Evolutionary conservation across 2,329 filamentous ascomycete species (phyloP).

Genomic region (Ascochyta fabae): DNA sequence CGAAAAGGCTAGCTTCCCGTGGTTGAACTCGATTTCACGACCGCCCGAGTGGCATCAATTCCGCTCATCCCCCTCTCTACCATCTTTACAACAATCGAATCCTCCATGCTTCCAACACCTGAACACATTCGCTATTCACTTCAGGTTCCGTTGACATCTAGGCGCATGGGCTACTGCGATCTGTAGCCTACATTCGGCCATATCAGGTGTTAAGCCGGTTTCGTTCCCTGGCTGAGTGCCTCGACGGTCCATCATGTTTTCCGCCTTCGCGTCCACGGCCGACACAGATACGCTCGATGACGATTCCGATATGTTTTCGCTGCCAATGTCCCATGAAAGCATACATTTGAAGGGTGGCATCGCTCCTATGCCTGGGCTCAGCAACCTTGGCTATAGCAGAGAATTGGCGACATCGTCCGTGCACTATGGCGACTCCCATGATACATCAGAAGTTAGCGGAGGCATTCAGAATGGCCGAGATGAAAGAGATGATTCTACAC

Average conservation of each 20-base stretch:
- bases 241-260: slow-evolving; percentile 42
- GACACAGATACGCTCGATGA: slow-evolving; percentile 45
- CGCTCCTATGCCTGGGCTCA: slow-evolving; percentile 42
- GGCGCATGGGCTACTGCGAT: slow-evolving; percentile 32
- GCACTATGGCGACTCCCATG: slow-evolving; percentile 47
- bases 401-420: slow-evolving; percentile 50
- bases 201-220: slow-evolving; percentile 40
- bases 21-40: slow-evolving; percentile 35
- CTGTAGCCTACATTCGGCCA: slow-evolving; percentile 28
- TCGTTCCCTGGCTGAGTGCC: slow-evolving; percentile 21
- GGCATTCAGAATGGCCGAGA: slow-evolving; percentile 42
- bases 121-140: slow-evolving; percentile 20
- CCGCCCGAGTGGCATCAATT: slow-evolving; percentile 21
- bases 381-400: slow-evolving; percentile 47
- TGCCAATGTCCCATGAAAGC: slow-evolving; percentile 43
- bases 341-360: slow-evolving; percentile 43
- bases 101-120: slow-evolving; percentile 30
- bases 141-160: slow-evolving; percentile 19
- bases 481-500: slow-evolving; percentile 40
- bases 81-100: slow-evolving; percentile 41
- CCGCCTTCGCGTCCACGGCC: slow-evolving; percentile 41
- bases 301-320: slow-evolving; percentile 45
- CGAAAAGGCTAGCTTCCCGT: slow-evolving; percentile 28
- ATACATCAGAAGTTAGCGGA: slow-evolving; percentile 44
- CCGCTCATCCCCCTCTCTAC: slow-evolving; percentile 27